phyloP scores from a whole-genome alignment of 208 protist genomes.

The Porcisia deanei region DNA sequence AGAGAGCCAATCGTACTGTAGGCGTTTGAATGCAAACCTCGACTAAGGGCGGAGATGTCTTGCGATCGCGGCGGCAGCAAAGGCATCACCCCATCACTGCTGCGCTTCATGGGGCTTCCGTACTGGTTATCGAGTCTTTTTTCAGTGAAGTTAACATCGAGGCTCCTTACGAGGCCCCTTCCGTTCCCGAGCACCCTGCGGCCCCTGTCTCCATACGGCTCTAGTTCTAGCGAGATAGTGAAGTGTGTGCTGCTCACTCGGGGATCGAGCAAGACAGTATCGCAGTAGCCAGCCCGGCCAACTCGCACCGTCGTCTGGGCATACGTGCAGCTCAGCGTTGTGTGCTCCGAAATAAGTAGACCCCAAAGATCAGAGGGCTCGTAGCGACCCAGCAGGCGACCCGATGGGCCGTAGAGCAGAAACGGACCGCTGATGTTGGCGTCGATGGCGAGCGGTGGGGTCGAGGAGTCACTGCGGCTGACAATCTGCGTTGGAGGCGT shows the following conservation, averaged over 20 bases:
- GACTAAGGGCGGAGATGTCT: not conserved
- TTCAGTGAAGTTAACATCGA: not conserved
- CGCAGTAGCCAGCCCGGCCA: slow-evolving; percentile 42
- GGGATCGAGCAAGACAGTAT: slow-evolving; percentile 41
- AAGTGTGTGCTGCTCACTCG: slow-evolving; percentile 63
- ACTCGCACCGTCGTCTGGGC: slow-evolving; percentile 38
- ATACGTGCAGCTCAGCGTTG: slow-evolving; percentile 36
- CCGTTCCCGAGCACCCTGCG: not conserved
- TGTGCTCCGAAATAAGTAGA: slow-evolving; percentile 58
- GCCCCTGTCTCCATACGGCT: slow-evolving; percentile 17
- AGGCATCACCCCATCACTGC: not conserved
- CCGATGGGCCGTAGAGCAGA: slow-evolving; percentile 27
- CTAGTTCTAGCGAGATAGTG: slow-evolving; percentile 46
- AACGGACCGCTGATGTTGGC: slow-evolving; percentile 14
- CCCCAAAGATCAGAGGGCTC: slow-evolving; percentile 43
- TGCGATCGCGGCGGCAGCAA: not conserved
- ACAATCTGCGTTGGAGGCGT: slow-evolving; percentile 20
- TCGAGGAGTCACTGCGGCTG: slow-evolving; percentile 9
- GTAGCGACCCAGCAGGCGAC: slow-evolving; percentile 18
- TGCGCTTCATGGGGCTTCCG: not conserved
- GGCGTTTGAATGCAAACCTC: not conserved
- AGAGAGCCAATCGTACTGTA: not conserved
- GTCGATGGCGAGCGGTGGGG: not conserved
- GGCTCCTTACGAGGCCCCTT: not conserved
- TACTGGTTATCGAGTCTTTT: not conserved